Evolutionary conservation across 1,284 basidiomycete genomes (phyloP).

Genomic region (Sporisorium iseilematis-ciliati): DNA sequence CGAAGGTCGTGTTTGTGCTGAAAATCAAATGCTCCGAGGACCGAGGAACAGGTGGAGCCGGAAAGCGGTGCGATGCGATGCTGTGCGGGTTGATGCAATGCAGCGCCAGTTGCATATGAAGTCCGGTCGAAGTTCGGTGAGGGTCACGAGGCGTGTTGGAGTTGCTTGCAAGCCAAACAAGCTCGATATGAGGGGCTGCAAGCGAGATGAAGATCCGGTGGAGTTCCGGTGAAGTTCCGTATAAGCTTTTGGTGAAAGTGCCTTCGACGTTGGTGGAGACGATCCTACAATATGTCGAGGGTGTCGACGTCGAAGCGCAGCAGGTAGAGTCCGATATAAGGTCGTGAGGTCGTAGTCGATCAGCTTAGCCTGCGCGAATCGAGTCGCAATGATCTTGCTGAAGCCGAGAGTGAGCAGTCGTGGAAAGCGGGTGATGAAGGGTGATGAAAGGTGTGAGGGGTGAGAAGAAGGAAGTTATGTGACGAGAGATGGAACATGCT

Average conservation of each 20-base stretch:
- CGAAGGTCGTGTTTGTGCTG: background rate
- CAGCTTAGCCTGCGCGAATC: no score
- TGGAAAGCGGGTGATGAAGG: background rate
- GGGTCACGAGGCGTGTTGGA: slow-evolving; percentile 2
- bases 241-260: background rate
- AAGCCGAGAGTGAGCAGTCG: no score
- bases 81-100: slow-evolving; percentile 8
- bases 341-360: no score
- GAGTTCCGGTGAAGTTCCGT: background rate
- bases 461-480: slow-evolving; percentile 1
- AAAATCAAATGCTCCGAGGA: background rate
- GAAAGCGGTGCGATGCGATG: slow-evolving; percentile 10
- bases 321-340: no score
- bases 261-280: background rate
- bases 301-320: no score
- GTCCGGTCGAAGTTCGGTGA: background rate
- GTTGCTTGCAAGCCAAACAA: background rate
- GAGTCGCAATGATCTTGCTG: background rate
- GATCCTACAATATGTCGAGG: background rate
- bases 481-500: background rate
- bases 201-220: background rate
- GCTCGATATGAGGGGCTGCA: background rate
- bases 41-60: background rate
- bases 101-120: slow-evolving; percentile 8
- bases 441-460: background rate